Conservation (phyloP, 352 stramenopile genomes). For the Phytophthora pluvialis region DNA sequence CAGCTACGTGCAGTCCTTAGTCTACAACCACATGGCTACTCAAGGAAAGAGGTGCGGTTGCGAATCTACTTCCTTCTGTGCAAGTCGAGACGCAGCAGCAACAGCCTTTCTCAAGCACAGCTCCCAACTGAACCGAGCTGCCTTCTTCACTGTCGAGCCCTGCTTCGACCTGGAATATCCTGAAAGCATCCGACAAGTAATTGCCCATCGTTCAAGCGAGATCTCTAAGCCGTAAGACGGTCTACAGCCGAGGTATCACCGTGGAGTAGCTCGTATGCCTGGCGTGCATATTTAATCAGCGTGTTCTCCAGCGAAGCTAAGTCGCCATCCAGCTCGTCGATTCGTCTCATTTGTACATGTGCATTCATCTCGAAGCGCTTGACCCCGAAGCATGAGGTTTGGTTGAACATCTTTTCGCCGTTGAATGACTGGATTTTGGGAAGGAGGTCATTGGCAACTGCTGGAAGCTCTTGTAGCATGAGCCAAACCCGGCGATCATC, state of each 20-base stretch:
- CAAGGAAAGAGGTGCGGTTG: conserved; percentile 24
- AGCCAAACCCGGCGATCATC: conserved; percentile 50
- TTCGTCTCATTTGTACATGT: conserved; percentile 30
- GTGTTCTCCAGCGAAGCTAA: conserved; percentile 26
- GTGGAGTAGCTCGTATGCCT: conserved; percentile 44
- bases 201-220: conserved; percentile 33
- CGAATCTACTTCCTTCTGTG: conserved; percentile 17
- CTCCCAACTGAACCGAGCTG: conserved; percentile 34
- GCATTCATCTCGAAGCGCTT: conserved; percentile 51
- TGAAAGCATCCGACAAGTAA: conserved; percentile 34
- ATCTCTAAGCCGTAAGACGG: background rate
- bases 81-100: conserved; percentile 34
- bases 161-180: conserved; percentile 41
- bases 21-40: conserved; percentile 45
- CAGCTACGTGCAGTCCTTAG: conserved; percentile 47
- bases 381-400: conserved; percentile 72
- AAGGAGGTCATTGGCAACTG: conserved; percentile 11
- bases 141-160: conserved; percentile 37
- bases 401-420: conserved; percentile 63
- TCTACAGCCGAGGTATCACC: conserved; percentile 1
- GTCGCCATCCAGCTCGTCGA: conserved; percentile 25
- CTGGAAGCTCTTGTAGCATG: conserved; percentile 49
- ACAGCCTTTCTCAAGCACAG: conserved; percentile 39
- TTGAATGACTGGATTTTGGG: conserved; percentile 65
- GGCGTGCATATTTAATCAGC: conserved; percentile 44